Conservation (phyloP, 495 filamentous ascomycete genomes). For the Amphirosellinia nigrospora region DNA sequence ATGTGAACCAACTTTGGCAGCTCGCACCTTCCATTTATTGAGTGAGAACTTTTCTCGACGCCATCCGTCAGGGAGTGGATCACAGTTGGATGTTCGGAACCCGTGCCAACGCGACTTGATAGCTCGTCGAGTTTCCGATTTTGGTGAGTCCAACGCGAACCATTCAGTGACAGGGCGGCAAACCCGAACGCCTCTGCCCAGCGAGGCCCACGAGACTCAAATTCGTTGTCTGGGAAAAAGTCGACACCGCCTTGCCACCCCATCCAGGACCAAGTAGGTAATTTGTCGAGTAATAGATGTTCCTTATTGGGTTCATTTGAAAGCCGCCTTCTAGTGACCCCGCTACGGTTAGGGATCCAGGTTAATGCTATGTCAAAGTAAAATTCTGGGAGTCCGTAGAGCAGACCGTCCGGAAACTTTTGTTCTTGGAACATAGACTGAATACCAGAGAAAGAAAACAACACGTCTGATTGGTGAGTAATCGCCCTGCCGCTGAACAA, state of each 20-base stretch:
- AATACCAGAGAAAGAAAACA: slow-evolving; percentile 3
- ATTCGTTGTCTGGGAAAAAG: slow-evolving; percentile 1
- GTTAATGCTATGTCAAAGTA: slow-evolving; percentile 5
- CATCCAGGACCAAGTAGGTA: slow-evolving; percentile 10
- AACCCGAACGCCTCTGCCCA: neutral
- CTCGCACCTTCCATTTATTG: neutral
- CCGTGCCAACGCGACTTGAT: neutral
- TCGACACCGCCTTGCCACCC: neutral
- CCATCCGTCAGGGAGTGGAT: neutral
- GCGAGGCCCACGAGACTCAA: slow-evolving; percentile 1
- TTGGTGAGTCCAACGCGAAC: neutral
- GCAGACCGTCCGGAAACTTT: slow-evolving; percentile 2
- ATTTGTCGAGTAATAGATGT: neutral
- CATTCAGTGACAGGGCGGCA: neutral
- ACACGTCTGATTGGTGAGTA: neutral
- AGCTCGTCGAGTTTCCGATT: neutral
- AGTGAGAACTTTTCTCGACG: neutral
- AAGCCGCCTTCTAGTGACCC: neutral
- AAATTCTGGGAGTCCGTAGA: slow-evolving; percentile 1
- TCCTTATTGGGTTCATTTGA: neutral
- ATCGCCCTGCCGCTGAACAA: neutral
- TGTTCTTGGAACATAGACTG: slow-evolving; percentile 5
- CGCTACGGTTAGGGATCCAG: neutral
- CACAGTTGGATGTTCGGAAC: neutral
- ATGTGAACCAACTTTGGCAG: neutral